These are phyloP conservation scores for Daldinia caldariorum DNA, from an alignment of 495 filamentous ascomycete genomes.

Conservation along the genomic window DNA sequence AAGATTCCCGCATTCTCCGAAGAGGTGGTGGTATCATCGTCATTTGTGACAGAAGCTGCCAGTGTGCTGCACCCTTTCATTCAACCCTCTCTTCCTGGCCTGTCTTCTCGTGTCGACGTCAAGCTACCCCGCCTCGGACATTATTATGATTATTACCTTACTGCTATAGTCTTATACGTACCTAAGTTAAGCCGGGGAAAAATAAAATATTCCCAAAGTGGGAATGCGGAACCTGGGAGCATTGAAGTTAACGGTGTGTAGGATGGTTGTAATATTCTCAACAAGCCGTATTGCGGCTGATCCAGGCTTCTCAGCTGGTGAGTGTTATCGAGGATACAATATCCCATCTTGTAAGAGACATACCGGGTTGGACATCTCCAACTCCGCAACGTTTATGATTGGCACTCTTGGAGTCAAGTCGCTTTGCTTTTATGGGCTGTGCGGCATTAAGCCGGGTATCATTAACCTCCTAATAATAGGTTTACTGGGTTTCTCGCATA, in stretches of 20 bases:
- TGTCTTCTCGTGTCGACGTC: slow-evolving; percentile 27
- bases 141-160: slow-evolving; percentile 42
- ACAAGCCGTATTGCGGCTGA: slow-evolving; percentile 44
- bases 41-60: slow-evolving; percentile 43
- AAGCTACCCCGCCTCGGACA: slow-evolving; percentile 44
- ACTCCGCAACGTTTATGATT: slow-evolving; percentile 41
- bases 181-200: slow-evolving; percentile 38
- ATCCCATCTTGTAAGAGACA: slow-evolving; percentile 34
- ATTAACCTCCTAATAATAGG: slow-evolving; percentile 37
- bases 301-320: slow-evolving; percentile 43
- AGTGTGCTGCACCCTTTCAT: slow-evolving; percentile 36
- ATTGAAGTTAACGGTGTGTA: slow-evolving; percentile 27
- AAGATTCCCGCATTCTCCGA: slow-evolving; percentile 44
- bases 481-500: slow-evolving; percentile 43
- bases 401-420: slow-evolving; percentile 36
- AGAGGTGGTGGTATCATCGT: slow-evolving; percentile 45
- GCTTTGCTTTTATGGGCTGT: slow-evolving; percentile 38
- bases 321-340: slow-evolving; percentile 25
- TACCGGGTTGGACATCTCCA: slow-evolving; percentile 32
- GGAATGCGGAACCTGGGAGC: slow-evolving; percentile 38
- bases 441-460: slow-evolving; percentile 46
- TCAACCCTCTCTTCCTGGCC: slow-evolving; percentile 29
- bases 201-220: slow-evolving; percentile 39
- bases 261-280: slow-evolving; percentile 32
- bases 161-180: slow-evolving; percentile 29